Percentiles rank a stretch among this genome's conserved stretches.
phyloP scores from a whole-genome alignment of 768 basidiomycete species.

The Amanita pallidorosea region DNA sequence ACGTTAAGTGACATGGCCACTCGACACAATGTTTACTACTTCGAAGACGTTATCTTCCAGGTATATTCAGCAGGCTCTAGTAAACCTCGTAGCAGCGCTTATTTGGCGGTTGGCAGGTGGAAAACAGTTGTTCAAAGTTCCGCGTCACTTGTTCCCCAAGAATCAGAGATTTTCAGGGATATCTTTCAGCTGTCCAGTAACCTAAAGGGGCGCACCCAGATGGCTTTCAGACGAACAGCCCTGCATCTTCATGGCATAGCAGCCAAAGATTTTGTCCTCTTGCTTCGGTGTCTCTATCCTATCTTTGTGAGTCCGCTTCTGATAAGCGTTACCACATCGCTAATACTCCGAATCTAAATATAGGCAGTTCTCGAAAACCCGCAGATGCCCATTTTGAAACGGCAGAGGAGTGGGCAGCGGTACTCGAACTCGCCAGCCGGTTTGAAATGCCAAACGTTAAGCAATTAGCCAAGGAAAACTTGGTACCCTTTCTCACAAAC shows the following conservation, averaged over 20 bases:
- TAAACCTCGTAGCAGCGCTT: too few relatives aligned
- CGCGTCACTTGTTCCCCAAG: slow-evolving; percentile 13
- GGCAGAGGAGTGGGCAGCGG: slow-evolving; percentile 17
- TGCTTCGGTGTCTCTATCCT: slow-evolving; percentile 18
- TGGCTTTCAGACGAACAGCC: slow-evolving; percentile 15
- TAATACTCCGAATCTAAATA: background rate
- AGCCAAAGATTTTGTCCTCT: slow-evolving; percentile 13
- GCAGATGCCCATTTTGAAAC: background rate
- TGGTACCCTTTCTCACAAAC: slow-evolving; percentile 6
- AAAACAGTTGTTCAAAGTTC: slow-evolving; percentile 18
- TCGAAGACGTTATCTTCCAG: slow-evolving; percentile 3
- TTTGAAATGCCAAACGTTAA: slow-evolving; percentile 18
- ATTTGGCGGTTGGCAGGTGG: slow-evolving; percentile 11
- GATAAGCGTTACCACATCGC: background rate
- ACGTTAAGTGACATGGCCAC: background rate
- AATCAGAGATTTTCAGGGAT: slow-evolving; percentile 15
- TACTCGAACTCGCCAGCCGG: slow-evolving; percentile 19
- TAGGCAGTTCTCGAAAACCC: background rate
- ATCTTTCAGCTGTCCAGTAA: slow-evolving; percentile 17
- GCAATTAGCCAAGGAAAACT: slow-evolving; percentile 13
- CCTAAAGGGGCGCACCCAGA: slow-evolving; percentile 8
- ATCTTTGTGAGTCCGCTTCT: slow-evolving; percentile 11
- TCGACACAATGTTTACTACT: slow-evolving; percentile 3
- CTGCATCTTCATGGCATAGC: slow-evolving; percentile 14
- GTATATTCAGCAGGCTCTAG: background rate